These are phyloP conservation scores for Saururus chinensis DNA, from an alignment of 164 flowering plant species.

Conservation along the genomic window DNA sequence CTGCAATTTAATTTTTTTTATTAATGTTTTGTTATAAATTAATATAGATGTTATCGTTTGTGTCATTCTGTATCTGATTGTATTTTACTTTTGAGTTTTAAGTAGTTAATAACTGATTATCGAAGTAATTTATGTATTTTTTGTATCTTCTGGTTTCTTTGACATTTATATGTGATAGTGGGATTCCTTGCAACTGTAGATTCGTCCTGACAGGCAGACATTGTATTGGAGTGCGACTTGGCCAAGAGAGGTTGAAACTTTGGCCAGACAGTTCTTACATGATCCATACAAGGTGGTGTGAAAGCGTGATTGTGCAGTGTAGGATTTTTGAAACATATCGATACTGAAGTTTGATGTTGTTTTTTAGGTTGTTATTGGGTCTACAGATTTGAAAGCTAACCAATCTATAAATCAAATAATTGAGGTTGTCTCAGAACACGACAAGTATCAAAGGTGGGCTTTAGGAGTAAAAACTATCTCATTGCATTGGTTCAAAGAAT, in stretches of 20 bases:
- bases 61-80: no score
- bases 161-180: not conserved
- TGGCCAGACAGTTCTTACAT: constrained; percentile 80
- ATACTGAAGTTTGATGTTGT: not conserved
- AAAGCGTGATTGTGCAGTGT: not conserved
- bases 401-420: constrained; percentile 81
- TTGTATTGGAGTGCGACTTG: constrained; percentile 99
- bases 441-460: constrained; percentile 80
- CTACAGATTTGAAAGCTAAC: constrained; percentile 84
- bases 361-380: constrained; percentile 78
- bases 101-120: no score
- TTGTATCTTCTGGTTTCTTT: no score
- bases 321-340: not conserved
- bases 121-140: no score
- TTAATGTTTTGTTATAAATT: no score
- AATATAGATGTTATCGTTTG: no score
- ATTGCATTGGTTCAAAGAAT: not conserved
- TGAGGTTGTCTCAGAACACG: constrained; percentile 69
- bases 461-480: not conserved
- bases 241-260: constrained; percentile 90
- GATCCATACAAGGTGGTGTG: constrained; percentile 74
- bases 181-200: constrained; percentile 28
- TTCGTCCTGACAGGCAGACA: constrained; percentile 96
- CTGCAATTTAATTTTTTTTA: no score
- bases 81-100: no score